A percentile compares a stretch with the other conserved stretches of the same genome.
phyloP scores from a whole-genome alignment of 2,329 filamentous ascomycete genomes.

The Pseudogymnoascus sp. region DNA sequence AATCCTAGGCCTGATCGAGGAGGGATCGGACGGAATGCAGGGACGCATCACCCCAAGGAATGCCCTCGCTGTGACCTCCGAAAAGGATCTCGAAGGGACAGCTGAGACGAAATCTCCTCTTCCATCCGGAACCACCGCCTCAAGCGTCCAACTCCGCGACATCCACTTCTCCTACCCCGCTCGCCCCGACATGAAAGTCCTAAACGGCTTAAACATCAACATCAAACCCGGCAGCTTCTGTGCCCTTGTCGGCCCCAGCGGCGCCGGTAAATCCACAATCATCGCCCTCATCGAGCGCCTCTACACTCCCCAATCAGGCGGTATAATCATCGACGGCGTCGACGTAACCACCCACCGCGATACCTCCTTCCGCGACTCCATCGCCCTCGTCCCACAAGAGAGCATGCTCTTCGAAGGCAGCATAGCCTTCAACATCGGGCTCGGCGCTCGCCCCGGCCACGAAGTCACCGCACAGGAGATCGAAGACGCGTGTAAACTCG shows the following conservation, averaged over 20 bases:
- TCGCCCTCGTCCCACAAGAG: constrained; percentile 52
- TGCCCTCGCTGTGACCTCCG: neutral
- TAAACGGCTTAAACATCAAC: constrained; percentile 48
- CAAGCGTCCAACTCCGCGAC: constrained; percentile 47
- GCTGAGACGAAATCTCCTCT: constrained; percentile 22
- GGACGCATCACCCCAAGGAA: constrained; percentile 15
- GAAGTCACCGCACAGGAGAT: constrained; percentile 51
- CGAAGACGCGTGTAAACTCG: constrained; percentile 57
- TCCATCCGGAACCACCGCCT: constrained; percentile 28
- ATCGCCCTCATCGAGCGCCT: constrained; percentile 48
- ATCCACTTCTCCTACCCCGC: constrained; percentile 61
- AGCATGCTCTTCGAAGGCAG: constrained; percentile 51
- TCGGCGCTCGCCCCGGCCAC: constrained; percentile 47
- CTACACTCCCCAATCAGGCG: constrained; percentile 34
- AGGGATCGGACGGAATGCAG: constrained; percentile 31
- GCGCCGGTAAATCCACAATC: constrained; percentile 61
- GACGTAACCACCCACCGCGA: constrained; percentile 39
- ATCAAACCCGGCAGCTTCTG: constrained; percentile 54
- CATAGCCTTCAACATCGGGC: constrained; percentile 47
- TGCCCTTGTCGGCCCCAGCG: constrained; percentile 58
- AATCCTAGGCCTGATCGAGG: constrained; percentile 45
- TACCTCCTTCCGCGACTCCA: constrained; percentile 42
- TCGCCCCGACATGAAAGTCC: constrained; percentile 49
- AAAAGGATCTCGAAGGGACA: constrained; percentile 34
- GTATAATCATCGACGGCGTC: constrained; percentile 21